Base-by-base conservation (phyloP, 805 yeast species). In the Yarrowia yakushimensis region DNA sequence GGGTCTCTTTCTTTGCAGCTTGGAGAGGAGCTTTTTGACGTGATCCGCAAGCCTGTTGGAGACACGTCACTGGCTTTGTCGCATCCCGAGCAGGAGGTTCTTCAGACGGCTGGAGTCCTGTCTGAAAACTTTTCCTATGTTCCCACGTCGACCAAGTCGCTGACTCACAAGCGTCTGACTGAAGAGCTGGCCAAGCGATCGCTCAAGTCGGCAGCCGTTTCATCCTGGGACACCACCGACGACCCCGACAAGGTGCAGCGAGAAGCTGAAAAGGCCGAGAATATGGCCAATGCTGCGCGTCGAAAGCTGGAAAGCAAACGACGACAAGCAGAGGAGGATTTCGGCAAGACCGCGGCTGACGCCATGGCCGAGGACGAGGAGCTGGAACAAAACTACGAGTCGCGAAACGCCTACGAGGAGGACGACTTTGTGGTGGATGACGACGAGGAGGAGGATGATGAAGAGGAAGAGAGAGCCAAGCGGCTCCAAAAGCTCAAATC, bases 101-200 rank as follows among this genome's bases (percentile, higher is more conserved):
- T 90, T 69, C 86, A 85, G 69, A 81, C 88, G 20, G 85, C 88
- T 57, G 80, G 86, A n/a, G 75, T 83, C 22, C 76, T 94, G 62
- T 80, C 78, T 50, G 85, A 87, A 68, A 74, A 84, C 1, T 81
- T 90, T 69, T 87, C 86, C 72, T 83, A 94, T 63, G 83, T 91
- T 59, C 99, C 99, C 17, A 85, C 97, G 0, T 90, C 97, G 0
- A 90, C 96, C n/a, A 81, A 82, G 46, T 90, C 97, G 1, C 82
- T 82, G 60, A 87, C 96, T 3, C 98, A 93, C 73, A 81, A 83
- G 68, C 83, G 85, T 70, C 80, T 94, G 66, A 90, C 97, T 9
- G 68, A 66, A 31, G 73, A 72, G 33, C 70, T 77, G 36, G 73
- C 74, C n/a, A 66, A 68, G 43, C 69, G 70, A 36, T 71, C 71